Base-by-base conservation (phyloP, 2,329 filamentous ascomycete species). In the Leptographium wingfieldii region DNA sequence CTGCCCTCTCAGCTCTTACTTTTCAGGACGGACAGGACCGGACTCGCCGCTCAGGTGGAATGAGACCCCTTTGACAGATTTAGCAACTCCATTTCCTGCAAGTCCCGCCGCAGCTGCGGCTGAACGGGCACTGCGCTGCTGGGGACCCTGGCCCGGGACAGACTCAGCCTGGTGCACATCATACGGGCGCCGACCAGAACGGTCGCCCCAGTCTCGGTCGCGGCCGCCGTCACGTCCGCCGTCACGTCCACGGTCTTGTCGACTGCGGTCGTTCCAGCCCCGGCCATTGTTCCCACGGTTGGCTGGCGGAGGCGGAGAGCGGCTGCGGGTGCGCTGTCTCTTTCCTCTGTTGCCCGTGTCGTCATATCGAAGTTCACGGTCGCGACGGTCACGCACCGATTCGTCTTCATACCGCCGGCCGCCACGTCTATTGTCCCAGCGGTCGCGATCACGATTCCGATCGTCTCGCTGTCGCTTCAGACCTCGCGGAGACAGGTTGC, bases 401-500 rank as follows among this genome's bases (percentile, higher is more conserved):
- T 81, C 75, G 68, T 82, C 78, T 55, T 73, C 72, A 62, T 46
- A 27, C 19, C 59, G 27, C 2, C 63, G 58, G 54, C 62, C 57
- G 31, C 55, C 57, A 27, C 55, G 55, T 53, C 62, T 60, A 27
- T 60, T 27, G 51, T 48, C 56, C n/a, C 58, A 38, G 53, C 29
- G 43, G 25, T 46, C n/a, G 2, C 54, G 54, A 5, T 56, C 54
- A 5, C 35, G 54, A 3, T 46, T 35, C 3, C 40, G 55, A 3
- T 48, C 55, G 67, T 86, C 83, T 67, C 80, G 80, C 57, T 78
- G 72, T 65, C 88, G 81, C 73, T 92, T 92, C 67, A 80, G 81
- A 61, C 82, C 85, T 66, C 79, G 80, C 61, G 85, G 84, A 55
- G 85, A 86, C 67, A 79, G 75, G 69, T 76, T 80, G 66, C 76